phyloP scores from a whole-genome alignment of 176 grass and related monocot species.

The Triticum aestivum region DNA sequence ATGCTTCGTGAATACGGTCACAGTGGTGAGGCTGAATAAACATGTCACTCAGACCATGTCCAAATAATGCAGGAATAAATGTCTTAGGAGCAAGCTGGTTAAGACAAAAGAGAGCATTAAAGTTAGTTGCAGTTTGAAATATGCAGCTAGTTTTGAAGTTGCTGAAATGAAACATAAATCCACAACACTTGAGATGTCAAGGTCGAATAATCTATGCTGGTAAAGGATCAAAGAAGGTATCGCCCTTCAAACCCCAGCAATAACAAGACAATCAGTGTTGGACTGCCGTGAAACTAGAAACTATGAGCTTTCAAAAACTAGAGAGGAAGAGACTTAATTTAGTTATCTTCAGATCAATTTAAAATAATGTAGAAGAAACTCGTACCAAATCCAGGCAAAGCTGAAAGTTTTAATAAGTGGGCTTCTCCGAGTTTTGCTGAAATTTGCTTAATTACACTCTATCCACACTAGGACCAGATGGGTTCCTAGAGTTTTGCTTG shows the following conservation, averaged over 20 bases:
- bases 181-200: neutral
- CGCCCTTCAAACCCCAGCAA: neutral
- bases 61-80: slow-evolving; percentile 91
- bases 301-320: neutral
- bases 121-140: slow-evolving; percentile 14
- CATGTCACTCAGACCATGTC: slow-evolving; percentile 81
- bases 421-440: neutral
- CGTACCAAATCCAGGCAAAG: neutral
- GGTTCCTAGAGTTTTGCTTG: neutral
- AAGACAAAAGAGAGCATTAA: slow-evolving; percentile 23
- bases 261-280: slow-evolving; percentile 16
- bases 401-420: neutral
- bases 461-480: too few relatives aligned
- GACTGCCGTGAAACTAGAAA: slow-evolving; percentile 3
- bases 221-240: neutral
- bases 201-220: neutral
- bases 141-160: neutral
- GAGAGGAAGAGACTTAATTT: neutral
- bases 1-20: slow-evolving; percentile 78
- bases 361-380: neutral
- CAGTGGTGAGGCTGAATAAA: slow-evolving; percentile 94
- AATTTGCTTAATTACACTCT: neutral
- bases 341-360: neutral
- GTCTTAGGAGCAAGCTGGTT: slow-evolving; percentile 84
- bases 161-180: slow-evolving; percentile 19